These are phyloP conservation scores for Angophora floribunda DNA, from an alignment of 345 rosid genomes.

Conservation along the genomic window DNA sequence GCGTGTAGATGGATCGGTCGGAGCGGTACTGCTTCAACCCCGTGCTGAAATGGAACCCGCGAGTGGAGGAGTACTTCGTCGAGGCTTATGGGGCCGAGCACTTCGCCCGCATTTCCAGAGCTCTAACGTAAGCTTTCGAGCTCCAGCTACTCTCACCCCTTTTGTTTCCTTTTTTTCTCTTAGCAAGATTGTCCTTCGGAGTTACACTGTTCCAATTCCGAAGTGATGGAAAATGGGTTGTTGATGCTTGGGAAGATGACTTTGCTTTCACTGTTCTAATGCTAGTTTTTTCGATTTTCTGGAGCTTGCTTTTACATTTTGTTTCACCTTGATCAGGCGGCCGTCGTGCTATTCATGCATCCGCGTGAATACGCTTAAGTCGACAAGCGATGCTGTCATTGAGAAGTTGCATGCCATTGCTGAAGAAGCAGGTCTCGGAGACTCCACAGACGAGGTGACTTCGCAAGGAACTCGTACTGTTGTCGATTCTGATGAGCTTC, in stretches of 20 bases:
- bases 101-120: slow-evolving; percentile 67
- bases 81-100: slow-evolving; percentile 71
- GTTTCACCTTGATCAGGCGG: slow-evolving; percentile 27
- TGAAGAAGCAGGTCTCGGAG: slow-evolving; percentile 12
- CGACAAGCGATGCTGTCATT: slow-evolving; percentile 59
- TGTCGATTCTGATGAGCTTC: not conserved
- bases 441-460: slow-evolving; percentile 6
- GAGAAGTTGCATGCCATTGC: slow-evolving; percentile 47
- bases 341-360: slow-evolving; percentile 88
- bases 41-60: slow-evolving; percentile 64
- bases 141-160: not conserved
- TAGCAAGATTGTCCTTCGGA: not conserved
- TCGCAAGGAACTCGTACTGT: slow-evolving; percentile 9
- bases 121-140: slow-evolving; percentile 45
- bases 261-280: not conserved
- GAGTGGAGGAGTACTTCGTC: slow-evolving; percentile 72
- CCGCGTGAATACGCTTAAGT: slow-evolving; percentile 69
- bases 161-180: not conserved
- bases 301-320: not conserved
- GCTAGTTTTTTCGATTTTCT: not conserved
- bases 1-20: slow-evolving; percentile 35
- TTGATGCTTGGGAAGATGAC: not conserved
- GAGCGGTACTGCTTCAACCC: slow-evolving; percentile 82
- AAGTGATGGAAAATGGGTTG: not conserved
- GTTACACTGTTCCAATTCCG: not conserved